These are phyloP conservation scores for Fusarium concolor DNA, from an alignment of 2,329 filamentous ascomycete genomes.

Conservation along the genomic window DNA sequence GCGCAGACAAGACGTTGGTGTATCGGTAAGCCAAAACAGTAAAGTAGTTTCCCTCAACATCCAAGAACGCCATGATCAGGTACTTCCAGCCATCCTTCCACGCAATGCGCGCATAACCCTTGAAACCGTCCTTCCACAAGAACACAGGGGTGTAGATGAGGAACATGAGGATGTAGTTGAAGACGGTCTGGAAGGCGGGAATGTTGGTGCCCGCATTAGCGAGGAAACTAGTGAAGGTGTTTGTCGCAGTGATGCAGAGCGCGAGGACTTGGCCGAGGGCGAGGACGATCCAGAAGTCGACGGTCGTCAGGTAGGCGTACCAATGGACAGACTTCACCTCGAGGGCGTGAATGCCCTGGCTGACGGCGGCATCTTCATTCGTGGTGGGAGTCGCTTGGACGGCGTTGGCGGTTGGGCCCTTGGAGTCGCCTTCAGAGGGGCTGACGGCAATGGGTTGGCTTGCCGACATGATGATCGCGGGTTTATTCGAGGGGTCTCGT, in stretches of 20 bases:
- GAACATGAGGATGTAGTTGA: constrained; percentile 90
- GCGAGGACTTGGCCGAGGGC: constrained; percentile 84
- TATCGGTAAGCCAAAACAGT: constrained; percentile 93
- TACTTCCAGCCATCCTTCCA: constrained; percentile 89
- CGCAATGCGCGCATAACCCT: constrained; percentile 73
- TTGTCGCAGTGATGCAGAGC: constrained; percentile 91
- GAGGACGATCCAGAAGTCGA: constrained; percentile 89
- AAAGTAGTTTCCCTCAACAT: constrained; percentile 98
- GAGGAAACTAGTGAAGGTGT: constrained; percentile 88
- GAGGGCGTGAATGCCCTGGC: constrained; percentile 65
- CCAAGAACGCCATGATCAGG: constrained; percentile 89
- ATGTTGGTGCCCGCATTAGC: constrained; percentile 76
- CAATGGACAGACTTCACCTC: constrained; percentile 66
- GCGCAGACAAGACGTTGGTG: constrained; percentile 91
- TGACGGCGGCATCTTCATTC: constrained; percentile 54
- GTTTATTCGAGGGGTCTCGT: constrained; percentile 21
- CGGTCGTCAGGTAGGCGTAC: constrained; percentile 83
- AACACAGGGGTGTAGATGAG: constrained; percentile 85
- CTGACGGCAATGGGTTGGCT: constrained; percentile 14
- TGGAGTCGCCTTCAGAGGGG: constrained; percentile 34
- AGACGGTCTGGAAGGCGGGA: constrained; percentile 94
- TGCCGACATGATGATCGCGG: constrained; percentile 28
- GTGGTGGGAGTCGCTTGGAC: constrained; percentile 10
- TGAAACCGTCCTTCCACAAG: constrained; percentile 81
- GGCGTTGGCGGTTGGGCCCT: constrained; percentile 36